These are phyloP conservation scores for Mycosarcoma maydis DNA, from an alignment of 1,284 basidiomycete genomes.

Conservation along the genomic window DNA sequence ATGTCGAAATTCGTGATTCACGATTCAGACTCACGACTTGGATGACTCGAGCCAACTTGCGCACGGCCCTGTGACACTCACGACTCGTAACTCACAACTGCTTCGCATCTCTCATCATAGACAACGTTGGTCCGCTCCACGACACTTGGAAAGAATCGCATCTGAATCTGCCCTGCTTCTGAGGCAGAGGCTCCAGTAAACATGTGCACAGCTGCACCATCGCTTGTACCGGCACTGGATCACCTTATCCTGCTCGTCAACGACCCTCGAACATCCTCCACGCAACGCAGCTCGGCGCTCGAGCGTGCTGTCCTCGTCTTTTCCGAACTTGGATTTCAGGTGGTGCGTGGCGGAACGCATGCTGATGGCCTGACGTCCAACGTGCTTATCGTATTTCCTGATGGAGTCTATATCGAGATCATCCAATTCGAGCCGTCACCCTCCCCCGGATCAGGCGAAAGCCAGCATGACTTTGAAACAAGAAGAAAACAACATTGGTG, in stretches of 20 bases:
- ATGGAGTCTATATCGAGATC: conserved; percentile 57
- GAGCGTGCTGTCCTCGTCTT: conserved; percentile 39
- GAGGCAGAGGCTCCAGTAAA: background rate
- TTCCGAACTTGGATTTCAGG: conserved; percentile 48
- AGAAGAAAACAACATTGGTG: conserved; percentile 48
- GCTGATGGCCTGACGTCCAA: conserved; percentile 52
- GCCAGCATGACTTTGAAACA: conserved; percentile 24
- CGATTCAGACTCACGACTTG: conserved; percentile 5
- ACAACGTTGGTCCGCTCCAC: no score
- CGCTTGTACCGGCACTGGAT: conserved; percentile 43
- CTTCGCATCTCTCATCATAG: no score
- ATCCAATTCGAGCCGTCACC: conserved; percentile 43
- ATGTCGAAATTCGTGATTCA: background rate
- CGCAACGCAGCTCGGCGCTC: conserved; percentile 15
- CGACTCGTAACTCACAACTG: no score
- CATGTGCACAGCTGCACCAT: conserved; percentile 11
- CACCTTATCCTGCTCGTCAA: conserved; percentile 51
- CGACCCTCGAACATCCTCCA: conserved; percentile 21
- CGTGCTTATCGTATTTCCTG: conserved; percentile 49
- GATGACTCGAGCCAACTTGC: conserved; percentile 2
- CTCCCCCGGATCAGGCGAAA: conserved; percentile 17
- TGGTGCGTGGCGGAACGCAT: conserved; percentile 45
- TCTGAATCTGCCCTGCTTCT: no score
- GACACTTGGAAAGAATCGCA: no score
- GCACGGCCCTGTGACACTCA: conserved; percentile 7